Evolutionary conservation across 495 filamentous ascomycete species (phyloP).

Genomic region (Aspergillus egyptiacus): DNA sequence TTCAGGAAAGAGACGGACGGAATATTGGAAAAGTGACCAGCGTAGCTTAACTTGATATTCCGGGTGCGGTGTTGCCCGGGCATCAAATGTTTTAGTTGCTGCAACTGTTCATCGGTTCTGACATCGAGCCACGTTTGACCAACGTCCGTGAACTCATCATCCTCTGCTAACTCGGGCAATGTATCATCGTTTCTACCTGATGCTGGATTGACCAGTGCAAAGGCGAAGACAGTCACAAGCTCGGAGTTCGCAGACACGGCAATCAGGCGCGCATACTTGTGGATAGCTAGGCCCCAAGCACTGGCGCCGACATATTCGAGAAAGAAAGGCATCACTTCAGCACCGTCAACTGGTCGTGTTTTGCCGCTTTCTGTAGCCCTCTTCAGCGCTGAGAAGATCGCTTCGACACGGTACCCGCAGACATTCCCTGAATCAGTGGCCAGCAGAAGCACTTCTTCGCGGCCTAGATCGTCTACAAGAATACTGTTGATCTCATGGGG

Average conservation of each 20-base stretch:
- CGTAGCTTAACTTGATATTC: slow-evolving; percentile 39
- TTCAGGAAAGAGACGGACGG: slow-evolving; percentile 71
- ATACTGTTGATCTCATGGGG: slow-evolving; percentile 77
- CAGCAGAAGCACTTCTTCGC: slow-evolving; percentile 70
- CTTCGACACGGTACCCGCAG: slow-evolving; percentile 66
- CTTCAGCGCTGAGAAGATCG: slow-evolving; percentile 44
- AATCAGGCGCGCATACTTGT: slow-evolving; percentile 69
- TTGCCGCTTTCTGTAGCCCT: slow-evolving; percentile 23
- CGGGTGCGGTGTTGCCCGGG: slow-evolving; percentile 30
- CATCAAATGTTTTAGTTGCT: slow-evolving; percentile 25
- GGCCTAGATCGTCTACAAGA: slow-evolving; percentile 70
- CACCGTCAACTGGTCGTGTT: slow-evolving; percentile 22
- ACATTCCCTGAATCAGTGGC: slow-evolving; percentile 88
- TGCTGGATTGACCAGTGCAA: slow-evolving; percentile 50
- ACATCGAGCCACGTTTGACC: slow-evolving; percentile 37
- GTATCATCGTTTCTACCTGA: slow-evolving; percentile 21
- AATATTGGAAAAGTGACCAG: slow-evolving; percentile 58
- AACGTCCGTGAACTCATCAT: slow-evolving; percentile 23
- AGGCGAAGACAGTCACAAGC: slow-evolving; percentile 65
- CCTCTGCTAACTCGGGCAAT: slow-evolving; percentile 12
- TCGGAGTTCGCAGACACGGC: slow-evolving; percentile 72
- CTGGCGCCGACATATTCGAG: slow-evolving; percentile 66
- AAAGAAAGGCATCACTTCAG: slow-evolving; percentile 54
- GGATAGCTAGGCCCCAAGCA: slow-evolving; percentile 88
- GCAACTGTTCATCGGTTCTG: slow-evolving; percentile 20